These are phyloP conservation scores for Collybia sordida DNA, from an alignment of 768 basidiomycete genomes.

Conservation along the genomic window DNA sequence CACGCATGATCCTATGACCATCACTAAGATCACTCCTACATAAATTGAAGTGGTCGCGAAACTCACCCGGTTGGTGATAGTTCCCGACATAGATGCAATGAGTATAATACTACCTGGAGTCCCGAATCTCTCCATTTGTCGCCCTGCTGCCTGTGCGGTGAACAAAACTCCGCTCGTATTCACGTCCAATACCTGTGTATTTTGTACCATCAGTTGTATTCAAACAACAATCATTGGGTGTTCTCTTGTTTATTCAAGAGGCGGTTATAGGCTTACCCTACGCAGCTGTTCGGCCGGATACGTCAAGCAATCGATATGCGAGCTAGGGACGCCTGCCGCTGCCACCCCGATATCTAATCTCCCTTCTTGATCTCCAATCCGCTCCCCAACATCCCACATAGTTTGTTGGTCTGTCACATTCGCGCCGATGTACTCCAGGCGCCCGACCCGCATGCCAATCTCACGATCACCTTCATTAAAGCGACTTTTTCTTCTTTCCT, in stretches of 20 bases:
- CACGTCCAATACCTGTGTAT: conserved; percentile 57
- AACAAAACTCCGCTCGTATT: conserved; percentile 65
- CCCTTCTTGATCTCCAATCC: conserved; percentile 65
- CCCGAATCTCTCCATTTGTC: conserved; percentile 57
- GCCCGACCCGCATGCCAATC: conserved; percentile 9
- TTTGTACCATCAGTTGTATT: neutral
- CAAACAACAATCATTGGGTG: neutral
- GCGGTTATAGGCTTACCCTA: conserved; percentile 38
- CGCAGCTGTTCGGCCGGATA: conserved; percentile 65
- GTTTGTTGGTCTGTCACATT: conserved; percentile 64
- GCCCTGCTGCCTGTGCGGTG: conserved; percentile 63
- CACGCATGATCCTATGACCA: conserved; percentile 46
- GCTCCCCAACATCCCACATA: conserved; percentile 54
- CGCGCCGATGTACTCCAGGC: conserved; percentile 58
- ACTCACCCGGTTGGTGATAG: too few species aligned
- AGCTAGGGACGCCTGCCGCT: conserved; percentile 70
- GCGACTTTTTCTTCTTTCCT: conserved; percentile 17
- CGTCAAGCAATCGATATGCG: conserved; percentile 59
- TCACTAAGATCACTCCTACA: too few species aligned
- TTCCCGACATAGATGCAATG: conserved; percentile 64
- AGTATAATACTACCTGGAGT: conserved; percentile 57
- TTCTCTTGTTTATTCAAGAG: too few species aligned
- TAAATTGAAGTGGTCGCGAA: too few species aligned
- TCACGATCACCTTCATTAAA: too few species aligned
- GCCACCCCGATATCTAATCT: conserved; percentile 76